Evolutionary conservation across 768 basidiomycete genomes (phyloP).

Genomic region (Collybia nuda): DNA sequence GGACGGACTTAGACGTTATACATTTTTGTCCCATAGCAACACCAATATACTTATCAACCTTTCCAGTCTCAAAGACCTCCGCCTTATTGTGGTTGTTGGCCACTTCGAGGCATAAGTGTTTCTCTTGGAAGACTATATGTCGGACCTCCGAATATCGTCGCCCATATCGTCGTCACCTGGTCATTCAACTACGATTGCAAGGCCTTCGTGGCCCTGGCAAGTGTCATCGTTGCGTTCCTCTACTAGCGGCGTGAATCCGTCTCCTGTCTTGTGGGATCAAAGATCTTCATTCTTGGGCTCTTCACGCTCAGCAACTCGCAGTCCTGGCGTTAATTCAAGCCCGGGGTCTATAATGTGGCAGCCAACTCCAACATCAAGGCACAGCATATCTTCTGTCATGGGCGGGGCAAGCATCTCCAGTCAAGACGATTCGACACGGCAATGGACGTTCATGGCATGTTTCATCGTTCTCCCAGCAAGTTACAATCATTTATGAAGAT

Average conservation of each 20-base stretch:
- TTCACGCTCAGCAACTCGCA: constrained; percentile 9
- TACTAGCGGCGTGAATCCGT: constrained; percentile 10
- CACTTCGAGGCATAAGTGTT: constrained; percentile 5
- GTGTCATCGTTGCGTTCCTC: constrained; percentile 30
- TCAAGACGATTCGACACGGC: constrained; percentile 52
- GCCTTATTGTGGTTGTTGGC: not conserved
- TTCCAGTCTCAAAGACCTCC: too few species aligned
- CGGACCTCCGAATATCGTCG: constrained; percentile 37
- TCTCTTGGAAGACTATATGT: constrained; percentile 28
- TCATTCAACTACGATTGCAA: constrained; percentile 50
- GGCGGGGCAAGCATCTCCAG: constrained; percentile 11
- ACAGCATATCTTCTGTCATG: constrained; percentile 23
- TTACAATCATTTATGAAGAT: too few species aligned
- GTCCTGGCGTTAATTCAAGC: constrained; percentile 12
- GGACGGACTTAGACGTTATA: too few species aligned
- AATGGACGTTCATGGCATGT: constrained; percentile 66
- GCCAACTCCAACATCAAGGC: constrained; percentile 16
- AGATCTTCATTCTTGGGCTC: constrained; percentile 10
- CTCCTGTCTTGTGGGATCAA: constrained; percentile 14
- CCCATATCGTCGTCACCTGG: constrained; percentile 45
- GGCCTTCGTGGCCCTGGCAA: constrained; percentile 54
- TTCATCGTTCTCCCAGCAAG: not conserved
- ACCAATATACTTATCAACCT: too few species aligned
- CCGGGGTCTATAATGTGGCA: constrained; percentile 33
- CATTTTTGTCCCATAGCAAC: too few species aligned